A percentile compares a stretch with the other conserved stretches of the same genome.
These are phyloP conservation scores for Penicillium dipodomyicola DNA, from an alignment of 495 filamentous ascomycete genomes.

Conservation along the genomic window DNA sequence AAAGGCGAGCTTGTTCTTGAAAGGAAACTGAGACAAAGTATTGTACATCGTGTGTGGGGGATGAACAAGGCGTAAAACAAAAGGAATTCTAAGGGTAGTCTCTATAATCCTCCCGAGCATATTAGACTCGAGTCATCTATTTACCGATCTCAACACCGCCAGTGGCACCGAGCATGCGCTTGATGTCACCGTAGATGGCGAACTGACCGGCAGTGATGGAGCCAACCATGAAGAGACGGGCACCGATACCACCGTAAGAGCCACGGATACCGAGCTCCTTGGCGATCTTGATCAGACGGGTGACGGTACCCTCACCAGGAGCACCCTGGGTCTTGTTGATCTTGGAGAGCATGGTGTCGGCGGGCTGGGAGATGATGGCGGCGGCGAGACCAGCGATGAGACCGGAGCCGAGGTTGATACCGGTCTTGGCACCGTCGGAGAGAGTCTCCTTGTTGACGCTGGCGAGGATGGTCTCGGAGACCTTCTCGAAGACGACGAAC, in stretches of 20 bases:
- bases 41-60: constrained; percentile 32
- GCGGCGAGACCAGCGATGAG: constrained; percentile 97
- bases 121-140: constrained; percentile 32
- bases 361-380: constrained; percentile 93
- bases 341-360: constrained; percentile 98
- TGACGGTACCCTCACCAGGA: constrained; percentile 90
- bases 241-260: constrained; percentile 87
- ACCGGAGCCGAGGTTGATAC: constrained; percentile 91
- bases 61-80: constrained; percentile 30
- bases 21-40: constrained; percentile 37
- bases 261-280: constrained; percentile 90
- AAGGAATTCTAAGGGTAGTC: constrained; percentile 39
- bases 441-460: constrained; percentile 71
- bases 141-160: constrained; percentile 78
- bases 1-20: constrained; percentile 30
- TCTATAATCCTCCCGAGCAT: constrained; percentile 37
- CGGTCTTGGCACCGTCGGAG: constrained; percentile 74
- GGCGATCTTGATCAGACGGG: constrained; percentile 91
- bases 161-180: constrained; percentile 58
- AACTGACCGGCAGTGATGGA: constrained; percentile 90
- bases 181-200: constrained; percentile 82
- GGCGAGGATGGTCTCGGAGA: constrained; percentile 73
- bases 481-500: constrained; percentile 99
- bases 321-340: constrained; percentile 99
- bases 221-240: constrained; percentile 60